phyloP scores from a whole-genome alignment of 306 rosid species.

The Parietaria judaica region DNA sequence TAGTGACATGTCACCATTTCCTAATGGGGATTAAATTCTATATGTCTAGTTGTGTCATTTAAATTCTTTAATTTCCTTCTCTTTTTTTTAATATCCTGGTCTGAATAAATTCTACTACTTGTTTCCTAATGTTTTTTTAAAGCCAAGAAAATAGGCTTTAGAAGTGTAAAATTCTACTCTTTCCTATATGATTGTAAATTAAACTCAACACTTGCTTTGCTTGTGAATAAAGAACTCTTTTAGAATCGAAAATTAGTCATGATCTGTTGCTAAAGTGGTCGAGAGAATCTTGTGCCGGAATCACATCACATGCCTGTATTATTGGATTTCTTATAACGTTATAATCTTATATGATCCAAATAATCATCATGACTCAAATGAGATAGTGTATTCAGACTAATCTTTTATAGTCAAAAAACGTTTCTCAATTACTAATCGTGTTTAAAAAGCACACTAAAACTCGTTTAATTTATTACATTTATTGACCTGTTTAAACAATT shows the following conservation, averaged over 20 bases:
- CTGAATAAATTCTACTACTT: conserved; percentile 23
- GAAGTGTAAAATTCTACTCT: conserved; percentile 39
- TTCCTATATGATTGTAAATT: conserved; percentile 39
- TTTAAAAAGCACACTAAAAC: no score
- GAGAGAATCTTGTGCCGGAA: neutral
- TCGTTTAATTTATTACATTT: no score
- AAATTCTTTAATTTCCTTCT: conserved; percentile 14
- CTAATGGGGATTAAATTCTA: conserved; percentile 6
- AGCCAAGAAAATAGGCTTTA: conserved; percentile 8
- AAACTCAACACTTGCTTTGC: conserved; percentile 35
- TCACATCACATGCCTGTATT: neutral
- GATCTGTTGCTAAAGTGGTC: neutral
- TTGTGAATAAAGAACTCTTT: conserved; percentile 9
- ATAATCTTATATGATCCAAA: no score
- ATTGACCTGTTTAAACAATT: no score
- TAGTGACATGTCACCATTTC: conserved; percentile 17
- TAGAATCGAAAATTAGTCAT: no score
- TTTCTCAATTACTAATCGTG: no score
- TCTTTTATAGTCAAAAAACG: no score
- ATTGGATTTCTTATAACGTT: neutral
- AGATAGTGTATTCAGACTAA: neutral
- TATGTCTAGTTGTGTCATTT: conserved; percentile 16
- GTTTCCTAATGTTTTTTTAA: conserved; percentile 12
- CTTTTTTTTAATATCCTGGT: conserved; percentile 19
- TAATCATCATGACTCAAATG: neutral